phyloP scores from a whole-genome alignment of 331 rosid species.

The Erythrophleum ivorense region DNA sequence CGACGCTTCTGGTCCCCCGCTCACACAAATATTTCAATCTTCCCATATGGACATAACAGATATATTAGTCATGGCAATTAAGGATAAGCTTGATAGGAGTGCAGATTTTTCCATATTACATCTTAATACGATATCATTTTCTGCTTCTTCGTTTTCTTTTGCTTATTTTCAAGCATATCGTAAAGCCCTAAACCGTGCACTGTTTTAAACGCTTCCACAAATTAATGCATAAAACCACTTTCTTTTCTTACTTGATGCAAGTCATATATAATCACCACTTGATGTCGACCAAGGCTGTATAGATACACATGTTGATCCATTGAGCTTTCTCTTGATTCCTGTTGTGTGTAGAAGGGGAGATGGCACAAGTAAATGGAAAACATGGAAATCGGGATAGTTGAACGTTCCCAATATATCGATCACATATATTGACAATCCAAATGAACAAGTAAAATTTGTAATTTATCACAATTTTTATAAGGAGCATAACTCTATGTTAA shows the following conservation, averaged over 20 bases:
- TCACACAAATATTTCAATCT: neutral
- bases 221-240: neutral
- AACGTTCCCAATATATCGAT: neutral
- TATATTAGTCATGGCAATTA: too few species aligned
- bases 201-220: neutral
- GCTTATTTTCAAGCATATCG: neutral
- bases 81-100: neutral
- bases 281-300: neutral
- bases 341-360: neutral
- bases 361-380: neutral
- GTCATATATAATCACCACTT: neutral
- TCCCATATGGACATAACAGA: too few species aligned
- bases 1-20: neutral
- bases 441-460: conserved; percentile 22
- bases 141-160: neutral
- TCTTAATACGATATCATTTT: neutral
- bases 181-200: neutral
- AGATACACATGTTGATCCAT: neutral
- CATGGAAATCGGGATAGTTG: neutral
- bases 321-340: neutral
- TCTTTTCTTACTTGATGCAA: neutral
- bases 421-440: conserved; percentile 25
- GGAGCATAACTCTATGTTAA: conserved; percentile 25
- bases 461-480: conserved; percentile 25
- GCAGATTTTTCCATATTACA: neutral